phyloP scores from a whole-genome alignment of 345 rosid genomes.

The Zanthoxylum bungeanum region DNA sequence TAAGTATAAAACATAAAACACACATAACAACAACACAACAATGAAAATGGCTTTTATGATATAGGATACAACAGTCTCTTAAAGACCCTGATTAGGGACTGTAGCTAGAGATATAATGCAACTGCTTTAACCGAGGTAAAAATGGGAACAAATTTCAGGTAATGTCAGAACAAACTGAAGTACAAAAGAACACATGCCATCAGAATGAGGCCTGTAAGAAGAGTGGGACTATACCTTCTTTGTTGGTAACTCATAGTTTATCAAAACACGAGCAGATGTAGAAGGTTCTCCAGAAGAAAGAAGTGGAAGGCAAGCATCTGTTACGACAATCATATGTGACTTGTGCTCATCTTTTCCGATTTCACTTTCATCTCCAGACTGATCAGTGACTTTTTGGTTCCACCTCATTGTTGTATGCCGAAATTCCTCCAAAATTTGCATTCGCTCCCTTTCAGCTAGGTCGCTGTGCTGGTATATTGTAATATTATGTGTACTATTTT shows the following conservation, averaged over 20 bases:
- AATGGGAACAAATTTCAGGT: not conserved
- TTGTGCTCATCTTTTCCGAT: conserved; percentile 39
- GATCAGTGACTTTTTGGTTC: conserved; percentile 43
- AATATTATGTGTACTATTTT: not conserved
- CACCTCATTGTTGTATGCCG: conserved; percentile 51
- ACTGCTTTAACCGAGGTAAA: not conserved
- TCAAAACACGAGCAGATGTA: conserved; percentile 63
- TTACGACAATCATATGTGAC: conserved; percentile 66
- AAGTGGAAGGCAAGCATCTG: conserved; percentile 80
- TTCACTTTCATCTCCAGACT: conserved; percentile 37
- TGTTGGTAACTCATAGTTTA: conserved; percentile 77
- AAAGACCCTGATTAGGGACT: not conserved
- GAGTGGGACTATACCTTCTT: conserved; percentile 52
- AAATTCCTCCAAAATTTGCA: conserved; percentile 51
- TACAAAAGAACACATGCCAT: not conserved
- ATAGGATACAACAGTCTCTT: not conserved
- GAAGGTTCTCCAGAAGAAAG: conserved; percentile 62
- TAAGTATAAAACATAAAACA: not conserved
- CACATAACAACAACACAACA: too few species aligned
- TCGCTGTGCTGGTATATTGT: conserved; percentile 63
- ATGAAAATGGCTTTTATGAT: not conserved
- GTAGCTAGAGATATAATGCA: not conserved
- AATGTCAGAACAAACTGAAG: not conserved
- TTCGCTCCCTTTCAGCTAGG: conserved; percentile 59
- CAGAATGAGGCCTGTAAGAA: not conserved